Evolutionary conservation across 345 rosid genomes (phyloP), one percentile per base, ranked within the genome.

Genomic region (Lepidium africanum): DNA sequence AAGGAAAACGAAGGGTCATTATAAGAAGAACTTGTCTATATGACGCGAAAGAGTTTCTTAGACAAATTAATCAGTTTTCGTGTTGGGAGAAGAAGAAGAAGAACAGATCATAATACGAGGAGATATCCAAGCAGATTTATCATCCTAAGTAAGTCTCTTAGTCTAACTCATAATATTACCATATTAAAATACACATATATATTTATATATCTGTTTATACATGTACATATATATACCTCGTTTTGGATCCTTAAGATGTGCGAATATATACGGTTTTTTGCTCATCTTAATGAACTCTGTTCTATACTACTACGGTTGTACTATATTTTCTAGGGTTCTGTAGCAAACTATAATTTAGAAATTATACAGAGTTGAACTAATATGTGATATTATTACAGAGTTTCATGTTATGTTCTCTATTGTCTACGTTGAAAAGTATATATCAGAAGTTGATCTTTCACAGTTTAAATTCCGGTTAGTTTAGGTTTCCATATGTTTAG

Each of bases 1-100:
- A 3, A 10, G 10, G 2, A 41, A 54, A 23, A 3, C 12, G 5
- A 63, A 17, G 78, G 78, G 66, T 46, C 4, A 10, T 63, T 38
- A 32, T 6, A 15, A 10, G 23, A 62, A 21, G 40, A 69, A 19
- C 16, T 5, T 75, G 70, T 63, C 78, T 68, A 63, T 75, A 69
- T 74, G 74, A 74, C 30, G 10, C 58, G 1, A 19, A 68, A 39
- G 38, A 25, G 42, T 67, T 74, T 74, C 77, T 60, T 74, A 74
- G 77, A 74, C 68, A 60, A 43, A 75, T 52, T 39, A 68, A 63
- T 30, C 78, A 68, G 74, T 68, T 75, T 27, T 69, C 64, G 70
- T 69, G 60, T 47, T 54, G 6, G n/a, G 21, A 71, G 52, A 69
- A 73, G 60, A 73, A 63, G 68, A 55, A 53, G 47, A 54, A 53